Base-by-base conservation (phyloP, 306 rosid genomes). In the Medicago arabica region DNA sequence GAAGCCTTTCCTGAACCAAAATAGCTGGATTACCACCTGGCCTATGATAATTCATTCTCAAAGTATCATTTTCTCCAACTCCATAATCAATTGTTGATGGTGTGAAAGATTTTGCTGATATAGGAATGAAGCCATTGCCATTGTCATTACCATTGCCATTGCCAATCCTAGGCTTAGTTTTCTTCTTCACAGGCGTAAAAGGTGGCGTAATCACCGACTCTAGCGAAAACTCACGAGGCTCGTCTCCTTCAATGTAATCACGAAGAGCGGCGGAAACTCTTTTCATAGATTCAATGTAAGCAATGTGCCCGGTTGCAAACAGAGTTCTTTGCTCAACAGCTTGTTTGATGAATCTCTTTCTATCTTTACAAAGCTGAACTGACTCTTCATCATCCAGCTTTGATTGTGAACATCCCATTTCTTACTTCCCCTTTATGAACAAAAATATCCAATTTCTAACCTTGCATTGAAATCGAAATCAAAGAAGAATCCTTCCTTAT, bases 391-490 rank as follows among this genome's bases (percentile, higher is more conserved):
- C 92, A 40, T 95, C 97, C 67, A 89, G 84, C 86, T 83, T 92
- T 47, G 99, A 92, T 68, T 88, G 83, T 49, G 97, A 90, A 80
- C 99, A 95, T 87, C 99, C 99, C 99, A 95, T 92, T 83, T 85
- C 86, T 73, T 53, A 66, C 17, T 81, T 61, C 74, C 39, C 28
- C 78, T 86, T 81, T 38, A 91, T 13, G 11, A 13, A 59, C 28
- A 14, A 59, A 15, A 88, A 67, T 46, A 59, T 61, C 85, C 38
- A 34, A 34, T 4, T 34, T 34, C 88, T 74, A 88, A 75, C 76
- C 87, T 86, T 65, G 82, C 83, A 81, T 87, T 88, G 72, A 85
- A 85, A 75, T 87, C 67, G 39, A 83, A 82, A 84, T 79, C 87
- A 83, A 88, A 75, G 55, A 73, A 76, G 66, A 81, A 75, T 28